Base-by-base conservation (phyloP, 2,329 filamentous ascomycete species). In the Coniella vitis region DNA sequence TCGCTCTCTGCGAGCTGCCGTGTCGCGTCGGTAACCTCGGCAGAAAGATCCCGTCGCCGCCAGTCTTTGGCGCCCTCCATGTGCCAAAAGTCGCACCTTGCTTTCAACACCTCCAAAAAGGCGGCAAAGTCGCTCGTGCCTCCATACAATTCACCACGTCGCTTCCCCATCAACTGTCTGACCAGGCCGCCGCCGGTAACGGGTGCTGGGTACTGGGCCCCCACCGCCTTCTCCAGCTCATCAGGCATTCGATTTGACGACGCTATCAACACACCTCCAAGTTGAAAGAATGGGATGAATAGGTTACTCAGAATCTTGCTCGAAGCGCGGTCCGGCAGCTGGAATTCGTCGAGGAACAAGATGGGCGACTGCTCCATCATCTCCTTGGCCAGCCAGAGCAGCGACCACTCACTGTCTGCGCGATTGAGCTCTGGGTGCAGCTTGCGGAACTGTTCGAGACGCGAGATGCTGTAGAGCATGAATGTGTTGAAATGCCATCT, bases 401-500 rank as follows among this genome's bases (percentile, higher is more conserved):
- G 63, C 0, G 85, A 86, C 63, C 89, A 81, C 49, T 89, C 79
- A 57, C 56, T 63, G 4, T 63, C 54, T 17, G 54, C 57, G n/a
- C 47, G 43, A 51, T 46, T 54, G 13, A 55, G 32, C 13, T 56
- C 49, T 2, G 57, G 54, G 1, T 61, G 58, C 4, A 62, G 57
- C 49, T 69, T 71, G 57, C 87, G 73, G 38, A 86, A 74, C 12
- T 74, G 69, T 57, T 91, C 87, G 1, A 93, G 70, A 44, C 83
- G 81, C 1, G 86, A 83, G 40, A 90, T 74, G 0, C 80, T 82
- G 56, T 90, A 83, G 8, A 91, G 71, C 85, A 93, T 93, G 58
- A 93, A 93, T 0, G 85, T 89, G 62, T 88, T 89, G 66, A 90
- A 93, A 61, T 91, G 87, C 81, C 84, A 90, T 52, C 86, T 72